Conservation (phyloP, 192 early-diverging fungal species). For the Kappamyces sp. region DNA sequence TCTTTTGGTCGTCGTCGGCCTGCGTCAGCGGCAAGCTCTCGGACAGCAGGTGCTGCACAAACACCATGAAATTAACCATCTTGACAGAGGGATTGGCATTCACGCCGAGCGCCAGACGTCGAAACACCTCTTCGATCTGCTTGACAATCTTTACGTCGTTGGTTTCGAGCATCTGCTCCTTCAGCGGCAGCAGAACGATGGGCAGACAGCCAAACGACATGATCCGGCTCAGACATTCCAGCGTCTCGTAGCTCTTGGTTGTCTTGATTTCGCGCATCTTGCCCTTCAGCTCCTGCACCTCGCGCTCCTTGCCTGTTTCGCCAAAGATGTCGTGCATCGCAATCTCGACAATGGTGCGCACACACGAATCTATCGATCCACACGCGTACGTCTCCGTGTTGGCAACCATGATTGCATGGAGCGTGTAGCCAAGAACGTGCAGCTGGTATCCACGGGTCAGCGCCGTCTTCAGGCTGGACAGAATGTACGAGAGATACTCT, state of each 20-base stretch:
- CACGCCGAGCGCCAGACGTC: conserved; percentile 69
- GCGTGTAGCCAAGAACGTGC: conserved; percentile 92
- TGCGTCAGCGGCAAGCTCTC: conserved; percentile 77
- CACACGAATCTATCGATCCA: conserved; percentile 75
- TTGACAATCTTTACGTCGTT: conserved; percentile 67
- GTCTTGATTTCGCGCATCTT: conserved; percentile 89
- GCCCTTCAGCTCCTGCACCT: conserved; percentile 78
- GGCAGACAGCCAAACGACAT: conserved; percentile 64
- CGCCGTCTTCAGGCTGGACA: conserved; percentile 74
- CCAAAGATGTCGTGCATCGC: conserved; percentile 92
- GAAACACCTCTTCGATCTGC: conserved; percentile 77
- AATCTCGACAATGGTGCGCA: conserved; percentile 65
- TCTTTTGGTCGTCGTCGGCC: conserved; percentile 43
- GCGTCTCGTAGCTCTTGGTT: conserved; percentile 76
- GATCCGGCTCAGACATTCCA: conserved; percentile 73
- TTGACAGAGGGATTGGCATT: conserved; percentile 67
- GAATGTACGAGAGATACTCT: conserved; percentile 77
- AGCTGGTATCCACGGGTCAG: conserved; percentile 81
- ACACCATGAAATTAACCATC: conserved; percentile 64
- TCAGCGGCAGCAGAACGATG: conserved; percentile 73
- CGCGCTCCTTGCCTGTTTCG: conserved; percentile 77
- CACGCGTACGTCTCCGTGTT: conserved; percentile 47
- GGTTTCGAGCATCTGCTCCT: conserved; percentile 80
- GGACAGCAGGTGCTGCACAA: conserved; percentile 79
- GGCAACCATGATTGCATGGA: conserved; percentile 75